Percentiles rank a stretch among this genome's conserved stretches.
These are phyloP conservation scores for Paramecium primaurelia DNA, from an alignment of 73 alveolate genomes.

Conservation along the genomic window DNA sequence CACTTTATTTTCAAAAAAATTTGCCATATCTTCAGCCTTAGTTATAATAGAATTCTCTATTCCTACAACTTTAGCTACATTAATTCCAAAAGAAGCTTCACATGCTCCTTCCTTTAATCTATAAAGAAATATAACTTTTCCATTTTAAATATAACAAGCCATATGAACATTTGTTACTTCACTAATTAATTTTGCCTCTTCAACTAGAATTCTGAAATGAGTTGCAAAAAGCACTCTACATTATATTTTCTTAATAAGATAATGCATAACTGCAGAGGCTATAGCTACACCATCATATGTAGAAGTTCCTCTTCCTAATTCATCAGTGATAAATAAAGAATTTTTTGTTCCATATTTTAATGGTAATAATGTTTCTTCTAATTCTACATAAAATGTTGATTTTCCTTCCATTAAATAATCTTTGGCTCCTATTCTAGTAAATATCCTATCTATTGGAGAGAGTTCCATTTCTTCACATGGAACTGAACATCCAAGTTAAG, in stretches of 20 bases:
- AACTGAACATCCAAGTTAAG: constrained; percentile 92
- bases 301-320: constrained; percentile 96
- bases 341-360: constrained; percentile 76
- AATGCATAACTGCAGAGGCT: constrained; percentile 86
- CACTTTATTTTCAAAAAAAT: constrained; percentile 1
- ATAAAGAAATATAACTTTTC: constrained; percentile 86
- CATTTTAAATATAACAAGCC: constrained; percentile 79
- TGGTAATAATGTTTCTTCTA: constrained; percentile 91
- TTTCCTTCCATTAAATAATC: constrained; percentile 88
- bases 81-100: constrained; percentile 79
- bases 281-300: constrained; percentile 94
- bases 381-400: constrained; percentile 89
- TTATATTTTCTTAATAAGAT: constrained; percentile 74
- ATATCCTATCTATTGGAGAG: constrained; percentile 87
- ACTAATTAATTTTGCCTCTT: constrained; percentile 74
- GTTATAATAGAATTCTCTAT: constrained; percentile 66
- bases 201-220: constrained; percentile 92
- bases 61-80: constrained; percentile 90
- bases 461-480: constrained; percentile 84
- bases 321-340: constrained; percentile 93
- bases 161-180: constrained; percentile 78
- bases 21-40: constrained; percentile 52
- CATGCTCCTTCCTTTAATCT: constrained; percentile 90
- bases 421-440: constrained; percentile 92
- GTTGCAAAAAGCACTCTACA: constrained; percentile 95